Evolutionary conservation across 495 filamentous ascomycete species (phyloP).

Genomic region (Penicillium psychrofluorescens): DNA sequence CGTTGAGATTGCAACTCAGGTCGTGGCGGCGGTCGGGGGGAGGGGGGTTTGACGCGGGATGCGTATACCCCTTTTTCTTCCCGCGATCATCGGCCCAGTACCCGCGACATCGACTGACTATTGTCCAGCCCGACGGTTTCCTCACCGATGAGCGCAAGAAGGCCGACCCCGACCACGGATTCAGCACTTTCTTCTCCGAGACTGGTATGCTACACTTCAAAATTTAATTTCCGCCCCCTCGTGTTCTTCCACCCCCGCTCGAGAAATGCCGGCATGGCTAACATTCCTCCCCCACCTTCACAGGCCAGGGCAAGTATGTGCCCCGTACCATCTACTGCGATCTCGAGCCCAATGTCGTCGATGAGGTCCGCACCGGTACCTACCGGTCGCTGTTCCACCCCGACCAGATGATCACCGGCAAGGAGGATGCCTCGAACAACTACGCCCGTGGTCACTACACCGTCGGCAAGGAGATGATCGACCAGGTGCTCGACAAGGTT

Average conservation of each 20-base stretch:
- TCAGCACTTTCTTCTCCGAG: slow-evolving; percentile 99
- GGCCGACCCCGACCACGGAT: slow-evolving; percentile 89
- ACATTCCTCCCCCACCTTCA: slow-evolving; percentile 12
- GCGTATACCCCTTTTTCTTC: slow-evolving; percentile 10
- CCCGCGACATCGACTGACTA: slow-evolving; percentile 9
- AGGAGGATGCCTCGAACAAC: slow-evolving; percentile 99
- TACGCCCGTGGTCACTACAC: slow-evolving; percentile 99
- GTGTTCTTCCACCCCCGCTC: slow-evolving; percentile 3
- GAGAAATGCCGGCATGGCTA: slow-evolving; percentile 3
- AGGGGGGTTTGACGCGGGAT: slow-evolving; percentile 10
- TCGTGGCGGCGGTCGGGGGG: slow-evolving; percentile 9
- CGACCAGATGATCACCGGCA: slow-evolving; percentile 98
- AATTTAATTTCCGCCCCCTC: background rate
- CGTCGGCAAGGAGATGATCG: slow-evolving; percentile 96
- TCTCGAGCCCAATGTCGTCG: slow-evolving; percentile 99
- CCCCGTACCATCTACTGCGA: slow-evolving; percentile 99
- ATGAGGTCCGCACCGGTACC: slow-evolving; percentile 96
- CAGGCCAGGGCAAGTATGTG: slow-evolving; percentile 97
- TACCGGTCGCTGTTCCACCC: slow-evolving; percentile 97
- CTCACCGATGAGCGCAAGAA: slow-evolving; percentile 98
- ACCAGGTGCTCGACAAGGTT: slow-evolving; percentile 93
- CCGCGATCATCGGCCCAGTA: slow-evolving; percentile 11
- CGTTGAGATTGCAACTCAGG: slow-evolving; percentile 18
- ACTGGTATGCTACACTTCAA: slow-evolving; percentile 58
- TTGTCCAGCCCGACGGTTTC: slow-evolving; percentile 84